Conservation (phyloP, 1,284 basidiomycete genomes). For the Ceratobasidium sp. region DNA sequence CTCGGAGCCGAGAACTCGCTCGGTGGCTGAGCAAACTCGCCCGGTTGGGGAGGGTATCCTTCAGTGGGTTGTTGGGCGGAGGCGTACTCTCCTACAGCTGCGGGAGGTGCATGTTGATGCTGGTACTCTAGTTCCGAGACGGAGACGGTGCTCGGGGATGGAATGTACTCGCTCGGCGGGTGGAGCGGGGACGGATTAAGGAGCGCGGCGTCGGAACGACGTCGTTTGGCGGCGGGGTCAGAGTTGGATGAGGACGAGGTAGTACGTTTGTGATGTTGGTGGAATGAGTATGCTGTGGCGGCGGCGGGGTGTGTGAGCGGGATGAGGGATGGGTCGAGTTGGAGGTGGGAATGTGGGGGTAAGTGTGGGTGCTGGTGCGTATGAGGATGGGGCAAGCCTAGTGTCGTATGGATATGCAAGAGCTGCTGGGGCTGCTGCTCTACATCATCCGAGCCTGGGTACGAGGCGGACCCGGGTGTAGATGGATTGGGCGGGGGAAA, state of each 20-base stretch:
- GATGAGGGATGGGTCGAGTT: slow-evolving; percentile 26
- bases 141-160: slow-evolving; percentile 21
- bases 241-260: neutral
- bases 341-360: slow-evolving; percentile 18
- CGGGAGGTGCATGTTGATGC: no score
- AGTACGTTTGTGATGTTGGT: slow-evolving; percentile 9
- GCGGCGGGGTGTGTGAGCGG: slow-evolving; percentile 21
- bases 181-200: slow-evolving; percentile 20
- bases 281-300: neutral
- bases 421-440: slow-evolving; percentile 1
- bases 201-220: slow-evolving; percentile 8
- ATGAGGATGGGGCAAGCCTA: no score
- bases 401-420: neutral
- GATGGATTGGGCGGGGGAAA: slow-evolving; percentile 8
- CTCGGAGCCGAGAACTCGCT: neutral
- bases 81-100: no score
- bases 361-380: slow-evolving; percentile 29
- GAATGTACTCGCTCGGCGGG: slow-evolving; percentile 24
- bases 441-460: slow-evolving; percentile 17
- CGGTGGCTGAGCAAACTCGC: slow-evolving; percentile 11
- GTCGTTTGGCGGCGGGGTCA: slow-evolving; percentile 5
- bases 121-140: slow-evolving; percentile 33
- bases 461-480: slow-evolving; percentile 10
- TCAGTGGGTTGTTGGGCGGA: neutral
- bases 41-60: slow-evolving; percentile 2